Percentiles rank a stretch among this genome's conserved stretches.
phyloP scores from a whole-genome alignment of 495 filamentous ascomycete genomes.

The Aspergillus ellipticus region DNA sequence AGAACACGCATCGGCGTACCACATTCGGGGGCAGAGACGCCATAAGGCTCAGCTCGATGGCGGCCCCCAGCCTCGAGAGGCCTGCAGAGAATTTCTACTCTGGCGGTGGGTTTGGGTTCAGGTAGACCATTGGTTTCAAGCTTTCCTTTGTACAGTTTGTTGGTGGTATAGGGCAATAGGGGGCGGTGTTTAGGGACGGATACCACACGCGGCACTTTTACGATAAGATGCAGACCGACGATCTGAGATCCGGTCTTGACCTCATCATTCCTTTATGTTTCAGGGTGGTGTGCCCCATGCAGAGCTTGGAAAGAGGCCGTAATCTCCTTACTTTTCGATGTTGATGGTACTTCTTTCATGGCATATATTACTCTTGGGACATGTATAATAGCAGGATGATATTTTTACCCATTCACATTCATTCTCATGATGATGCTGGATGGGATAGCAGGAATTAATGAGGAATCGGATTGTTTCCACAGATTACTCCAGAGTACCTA shows the following conservation, averaged over 20 bases:
- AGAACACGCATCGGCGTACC: conserved; percentile 48
- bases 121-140: conserved; percentile 16
- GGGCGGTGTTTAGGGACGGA: conserved; percentile 32
- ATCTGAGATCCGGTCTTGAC: conserved; percentile 7
- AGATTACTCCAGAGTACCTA: too few relatives aligned
- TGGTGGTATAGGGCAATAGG: conserved; percentile 18
- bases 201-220: conserved; percentile 31
- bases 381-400: conserved; percentile 33
- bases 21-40: conserved; percentile 49
- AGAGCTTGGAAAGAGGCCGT: conserved; percentile 12
- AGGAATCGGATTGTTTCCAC: too few relatives aligned
- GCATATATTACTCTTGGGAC: conserved; percentile 15
- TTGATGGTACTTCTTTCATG: conserved; percentile 13
- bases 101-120: conserved; percentile 11
- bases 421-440: too few relatives aligned
- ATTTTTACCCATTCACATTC: too few relatives aligned
- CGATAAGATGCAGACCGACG: conserved; percentile 6
- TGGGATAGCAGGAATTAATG: too few relatives aligned
- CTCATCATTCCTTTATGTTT: conserved; percentile 7
- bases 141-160: conserved; percentile 11
- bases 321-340: conserved; percentile 5
- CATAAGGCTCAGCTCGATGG: conserved; percentile 41
- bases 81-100: conserved; percentile 9
- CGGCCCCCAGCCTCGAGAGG: conserved; percentile 22
- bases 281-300: not conserved